These are phyloP conservation scores for Arachnopeziza araneosa DNA, from an alignment of 2,329 filamentous ascomycete species.

Conservation along the genomic window DNA sequence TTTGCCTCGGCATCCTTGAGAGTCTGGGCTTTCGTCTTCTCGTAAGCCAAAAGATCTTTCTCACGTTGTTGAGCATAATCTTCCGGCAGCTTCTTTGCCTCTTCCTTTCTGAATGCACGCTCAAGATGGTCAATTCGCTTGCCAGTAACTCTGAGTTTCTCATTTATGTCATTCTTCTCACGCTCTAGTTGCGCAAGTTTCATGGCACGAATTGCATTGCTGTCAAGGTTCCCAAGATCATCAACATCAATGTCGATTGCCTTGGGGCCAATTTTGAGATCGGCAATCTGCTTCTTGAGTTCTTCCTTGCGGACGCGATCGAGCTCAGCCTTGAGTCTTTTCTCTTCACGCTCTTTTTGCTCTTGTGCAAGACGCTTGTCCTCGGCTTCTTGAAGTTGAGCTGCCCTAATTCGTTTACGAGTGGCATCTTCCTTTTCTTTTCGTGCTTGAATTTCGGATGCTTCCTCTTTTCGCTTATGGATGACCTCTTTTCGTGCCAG, in stretches of 20 bases:
- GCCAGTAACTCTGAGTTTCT: slow-evolving; percentile 83
- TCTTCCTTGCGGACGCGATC: slow-evolving; percentile 89
- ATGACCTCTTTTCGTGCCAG: slow-evolving; percentile 85
- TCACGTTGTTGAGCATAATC: slow-evolving; percentile 84
- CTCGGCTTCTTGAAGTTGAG: slow-evolving; percentile 86
- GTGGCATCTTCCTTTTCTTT: slow-evolving; percentile 91
- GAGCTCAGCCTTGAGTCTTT: slow-evolving; percentile 78
- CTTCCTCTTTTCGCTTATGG: slow-evolving; percentile 93
- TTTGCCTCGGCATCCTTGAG: slow-evolving; percentile 77
- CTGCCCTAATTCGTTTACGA: slow-evolving; percentile 78
- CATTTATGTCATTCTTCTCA: slow-evolving; percentile 93
- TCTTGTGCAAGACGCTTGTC: slow-evolving; percentile 85
- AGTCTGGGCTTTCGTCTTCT: slow-evolving; percentile 70
- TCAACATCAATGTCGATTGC: slow-evolving; percentile 68
- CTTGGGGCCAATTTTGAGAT: slow-evolving; percentile 86
- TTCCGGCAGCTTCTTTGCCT: slow-evolving; percentile 80
- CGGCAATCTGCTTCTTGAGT: slow-evolving; percentile 84
- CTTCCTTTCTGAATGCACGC: slow-evolving; percentile 93
- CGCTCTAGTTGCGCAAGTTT: slow-evolving; percentile 95
- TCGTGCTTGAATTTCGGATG: slow-evolving; percentile 79
- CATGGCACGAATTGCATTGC: slow-evolving; percentile 83
- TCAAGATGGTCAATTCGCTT: slow-evolving; percentile 97
- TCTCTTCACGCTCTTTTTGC: slow-evolving; percentile 83
- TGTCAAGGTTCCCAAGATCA: slow-evolving; percentile 81
- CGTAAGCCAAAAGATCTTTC: slow-evolving; percentile 72